These are phyloP conservation scores for Plenodomus lindquistii DNA, from an alignment of 2,329 filamentous ascomycete species.

Conservation along the genomic window DNA sequence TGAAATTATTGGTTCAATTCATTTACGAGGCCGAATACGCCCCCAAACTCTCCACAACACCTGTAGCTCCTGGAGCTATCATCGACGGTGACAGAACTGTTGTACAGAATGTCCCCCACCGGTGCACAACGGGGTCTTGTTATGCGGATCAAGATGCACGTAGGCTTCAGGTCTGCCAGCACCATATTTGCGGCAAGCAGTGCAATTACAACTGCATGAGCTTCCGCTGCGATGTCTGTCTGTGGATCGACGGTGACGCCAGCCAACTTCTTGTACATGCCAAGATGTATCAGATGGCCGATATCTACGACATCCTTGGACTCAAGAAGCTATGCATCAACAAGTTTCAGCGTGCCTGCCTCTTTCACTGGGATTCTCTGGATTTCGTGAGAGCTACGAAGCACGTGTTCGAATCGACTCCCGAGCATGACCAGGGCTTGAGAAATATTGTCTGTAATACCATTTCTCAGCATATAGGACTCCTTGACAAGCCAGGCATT, in stretches of 20 bases:
- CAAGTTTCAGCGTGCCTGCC: conserved; percentile 4
- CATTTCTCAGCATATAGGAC: conserved; percentile 17
- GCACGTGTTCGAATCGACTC: conserved; percentile 22
- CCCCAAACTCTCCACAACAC: background rate
- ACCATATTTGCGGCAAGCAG: no score
- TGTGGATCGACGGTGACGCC: background rate
- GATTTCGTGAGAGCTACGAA: conserved; percentile 26
- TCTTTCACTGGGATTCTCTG: conserved; percentile 11
- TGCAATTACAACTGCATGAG: no score
- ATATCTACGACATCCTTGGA: conserved; percentile 4
- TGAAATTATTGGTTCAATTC: conserved; percentile 15
- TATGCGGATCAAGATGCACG: background rate
- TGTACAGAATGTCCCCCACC: no score
- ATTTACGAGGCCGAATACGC: conserved; percentile 16
- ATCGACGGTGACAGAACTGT: background rate
- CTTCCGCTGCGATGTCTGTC: background rate
- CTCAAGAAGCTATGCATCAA: conserved; percentile 1
- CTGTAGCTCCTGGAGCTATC: no score
- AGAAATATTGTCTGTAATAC: conserved; percentile 27
- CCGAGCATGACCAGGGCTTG: conserved; percentile 13
- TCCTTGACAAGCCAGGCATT: background rate
- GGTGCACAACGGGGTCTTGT: no score
- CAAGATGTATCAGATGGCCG: conserved; percentile 3
- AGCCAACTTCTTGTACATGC: conserved; percentile 1
- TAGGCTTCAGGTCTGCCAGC: no score